A percentile compares a stretch with the other conserved stretches of the same genome.
phyloP scores from a whole-genome alignment of 75 land plant genomes.

The Larix kaempferi region DNA sequence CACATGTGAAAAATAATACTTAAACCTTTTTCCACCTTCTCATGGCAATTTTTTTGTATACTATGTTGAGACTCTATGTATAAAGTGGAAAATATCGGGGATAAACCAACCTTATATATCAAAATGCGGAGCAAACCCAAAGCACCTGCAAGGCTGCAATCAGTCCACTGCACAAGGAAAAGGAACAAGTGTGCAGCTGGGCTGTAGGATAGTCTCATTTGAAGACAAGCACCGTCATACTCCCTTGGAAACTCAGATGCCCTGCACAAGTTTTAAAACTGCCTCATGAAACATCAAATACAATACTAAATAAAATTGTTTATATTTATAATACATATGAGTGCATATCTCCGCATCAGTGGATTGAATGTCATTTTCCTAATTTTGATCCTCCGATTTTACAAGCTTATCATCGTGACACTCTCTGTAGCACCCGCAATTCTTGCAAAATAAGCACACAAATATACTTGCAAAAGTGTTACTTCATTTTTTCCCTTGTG shows the following conservation, averaged over 20 bases:
- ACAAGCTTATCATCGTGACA: background rate
- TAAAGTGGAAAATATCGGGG: background rate
- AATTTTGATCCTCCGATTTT: background rate
- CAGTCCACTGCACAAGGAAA: conserved; percentile 93
- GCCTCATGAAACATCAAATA: background rate
- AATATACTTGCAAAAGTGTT: no score
- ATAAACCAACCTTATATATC: conserved; percentile 72
- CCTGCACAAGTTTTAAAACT: conserved; percentile 36
- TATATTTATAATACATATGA: background rate
- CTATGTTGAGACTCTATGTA: background rate
- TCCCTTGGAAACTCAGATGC: conserved; percentile 87
- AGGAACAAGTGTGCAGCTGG: conserved; percentile 88
- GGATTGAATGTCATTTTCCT: background rate
- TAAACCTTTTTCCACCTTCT: background rate
- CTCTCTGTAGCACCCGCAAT: background rate
- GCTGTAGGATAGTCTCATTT: conserved; percentile 95
- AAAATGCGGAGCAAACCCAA: conserved; percentile 84
- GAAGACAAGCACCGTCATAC: conserved; percentile 90
- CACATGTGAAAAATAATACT: background rate
- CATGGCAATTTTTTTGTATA: no score
- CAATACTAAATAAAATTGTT: no score
- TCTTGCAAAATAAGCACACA: background rate
- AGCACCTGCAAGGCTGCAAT: conserved; percentile 91
- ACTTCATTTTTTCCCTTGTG: no score
- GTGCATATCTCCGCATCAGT: background rate